Conservation (phyloP, 306 rosid species). For the Malus orientalis region DNA sequence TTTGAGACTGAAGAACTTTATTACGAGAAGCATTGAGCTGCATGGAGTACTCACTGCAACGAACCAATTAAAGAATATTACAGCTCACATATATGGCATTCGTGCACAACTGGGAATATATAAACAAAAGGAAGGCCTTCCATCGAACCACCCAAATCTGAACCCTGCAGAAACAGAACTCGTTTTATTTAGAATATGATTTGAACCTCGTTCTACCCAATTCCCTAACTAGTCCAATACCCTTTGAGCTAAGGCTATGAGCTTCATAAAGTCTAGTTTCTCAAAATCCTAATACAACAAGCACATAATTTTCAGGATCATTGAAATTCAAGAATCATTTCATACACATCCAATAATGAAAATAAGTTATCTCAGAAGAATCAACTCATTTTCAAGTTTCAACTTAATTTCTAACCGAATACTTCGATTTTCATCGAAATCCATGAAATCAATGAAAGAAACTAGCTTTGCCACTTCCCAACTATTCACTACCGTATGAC, state of each 20-base stretch:
- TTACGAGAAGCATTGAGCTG: slow-evolving; percentile 80
- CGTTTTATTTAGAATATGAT: neutral
- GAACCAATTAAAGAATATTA: slow-evolving; percentile 5
- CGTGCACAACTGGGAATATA: neutral
- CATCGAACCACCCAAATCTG: neutral
- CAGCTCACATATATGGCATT: neutral
- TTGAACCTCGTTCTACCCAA: neutral
- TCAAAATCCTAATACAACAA: neutral
- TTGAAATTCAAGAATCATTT: neutral
- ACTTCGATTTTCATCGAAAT: neutral
- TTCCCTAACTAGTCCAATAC: neutral
- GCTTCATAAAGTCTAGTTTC: neutral
- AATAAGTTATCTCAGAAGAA: neutral
- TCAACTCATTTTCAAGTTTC: neutral
- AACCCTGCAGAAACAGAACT: neutral
- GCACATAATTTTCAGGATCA: neutral
- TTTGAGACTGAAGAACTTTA: slow-evolving; percentile 96
- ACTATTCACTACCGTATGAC: neutral
- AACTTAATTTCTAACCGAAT: neutral
- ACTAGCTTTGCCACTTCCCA: neutral
- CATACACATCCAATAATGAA: neutral
- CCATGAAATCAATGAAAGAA: neutral
- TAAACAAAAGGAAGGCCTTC: neutral
- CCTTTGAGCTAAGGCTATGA: neutral
- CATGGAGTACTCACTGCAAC: slow-evolving; percentile 91